These are phyloP conservation scores for Samsoniella hepiali DNA, from an alignment of 2,329 filamentous ascomycete genomes.

Conservation along the genomic window DNA sequence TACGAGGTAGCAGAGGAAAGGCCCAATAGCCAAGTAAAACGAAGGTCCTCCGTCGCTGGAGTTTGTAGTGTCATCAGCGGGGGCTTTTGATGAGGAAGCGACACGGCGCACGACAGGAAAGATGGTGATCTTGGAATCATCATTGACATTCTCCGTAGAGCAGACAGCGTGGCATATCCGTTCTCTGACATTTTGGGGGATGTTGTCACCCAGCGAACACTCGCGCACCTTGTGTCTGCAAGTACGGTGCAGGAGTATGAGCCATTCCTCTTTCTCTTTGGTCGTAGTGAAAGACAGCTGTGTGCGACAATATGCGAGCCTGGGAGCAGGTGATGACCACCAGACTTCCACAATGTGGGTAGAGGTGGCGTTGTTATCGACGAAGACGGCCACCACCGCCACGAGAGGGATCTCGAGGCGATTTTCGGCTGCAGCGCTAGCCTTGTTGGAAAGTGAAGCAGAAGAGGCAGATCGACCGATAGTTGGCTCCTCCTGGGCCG, in stretches of 20 bases:
- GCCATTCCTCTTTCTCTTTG: slow-evolving; percentile 48
- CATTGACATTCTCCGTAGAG: slow-evolving; percentile 38
- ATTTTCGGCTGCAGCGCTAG: slow-evolving; percentile 33
- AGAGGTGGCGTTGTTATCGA: slow-evolving; percentile 47
- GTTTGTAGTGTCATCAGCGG: slow-evolving; percentile 45
- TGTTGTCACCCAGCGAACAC: slow-evolving; percentile 34
- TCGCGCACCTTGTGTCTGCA: slow-evolving; percentile 38
- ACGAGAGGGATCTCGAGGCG: slow-evolving; percentile 48
- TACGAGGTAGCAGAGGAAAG: slow-evolving; percentile 50
- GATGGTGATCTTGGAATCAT: slow-evolving; percentile 35
- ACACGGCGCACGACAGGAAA: slow-evolving; percentile 52
- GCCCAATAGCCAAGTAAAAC: slow-evolving; percentile 53
- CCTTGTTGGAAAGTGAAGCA: slow-evolving; percentile 28
- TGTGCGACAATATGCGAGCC: slow-evolving; percentile 44
- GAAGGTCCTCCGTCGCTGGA: slow-evolving; percentile 46
- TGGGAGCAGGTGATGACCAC: slow-evolving; percentile 48
- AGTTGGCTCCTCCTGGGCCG: slow-evolving; percentile 25
- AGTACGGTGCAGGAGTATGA: slow-evolving; percentile 45
- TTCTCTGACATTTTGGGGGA: slow-evolving; percentile 46
- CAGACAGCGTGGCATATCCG: slow-evolving; percentile 47
- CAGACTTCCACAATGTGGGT: slow-evolving; percentile 54
- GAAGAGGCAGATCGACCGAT: slow-evolving; percentile 27
- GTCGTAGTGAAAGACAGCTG: slow-evolving; percentile 49
- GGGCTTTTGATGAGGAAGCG: slow-evolving; percentile 38
- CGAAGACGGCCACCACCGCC: slow-evolving; percentile 51